Base-by-base conservation (phyloP, 208 protist species). In the Leishmania major region DNA sequence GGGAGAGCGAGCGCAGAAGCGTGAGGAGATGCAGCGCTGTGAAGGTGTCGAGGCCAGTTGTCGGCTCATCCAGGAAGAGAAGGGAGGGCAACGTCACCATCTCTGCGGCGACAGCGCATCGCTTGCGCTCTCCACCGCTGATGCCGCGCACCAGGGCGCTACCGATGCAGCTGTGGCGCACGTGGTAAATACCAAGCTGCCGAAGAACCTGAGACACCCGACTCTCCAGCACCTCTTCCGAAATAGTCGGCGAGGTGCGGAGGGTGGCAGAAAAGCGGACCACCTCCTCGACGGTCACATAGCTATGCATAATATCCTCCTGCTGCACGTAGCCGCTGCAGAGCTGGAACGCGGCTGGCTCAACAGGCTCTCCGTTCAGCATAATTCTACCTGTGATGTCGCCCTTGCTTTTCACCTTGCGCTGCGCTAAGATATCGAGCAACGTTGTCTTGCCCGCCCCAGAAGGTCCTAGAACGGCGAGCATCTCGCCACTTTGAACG, bases 11-110 rank as follows among this genome's bases (percentile, higher is more conserved):
- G 80, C 87, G 89, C 43, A 96, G 80, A 7, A 91, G 74, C 6
- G 84, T 85, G 43, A 93, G 55, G 35, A 97, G 78, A 74, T 92
- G 86, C 71, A 91, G 84, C 55, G 93, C 93, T 31, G 87, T 93
- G 84, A 95, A 91, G 22, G 92, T 93, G 85, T 98, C 95, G 10
- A 99, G 88, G 19, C 96, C 95, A 22, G 92, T 97, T 28, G 92
- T 96, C 7, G 91, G 93, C 78, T 96, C 93, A 55, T 96, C 94
- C 15, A 95, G 87, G 60, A 96, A 93, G 35, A 97, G 80, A 43
- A 96, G 79, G 8, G 89, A 84, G 3, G 94, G 94, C 8, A 79
- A 51, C 19, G 93, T 85, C 49, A 94, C 91, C 49, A 96, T 79
- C 77, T 95, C 94, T 22, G 89, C 89, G 40, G 91, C 93, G 22